A percentile compares a stretch with the other conserved stretches of the same genome.
These are phyloP conservation scores for Penicillium sclerotiorum DNA, from an alignment of 2,329 filamentous ascomycete species.

Conservation along the genomic window DNA sequence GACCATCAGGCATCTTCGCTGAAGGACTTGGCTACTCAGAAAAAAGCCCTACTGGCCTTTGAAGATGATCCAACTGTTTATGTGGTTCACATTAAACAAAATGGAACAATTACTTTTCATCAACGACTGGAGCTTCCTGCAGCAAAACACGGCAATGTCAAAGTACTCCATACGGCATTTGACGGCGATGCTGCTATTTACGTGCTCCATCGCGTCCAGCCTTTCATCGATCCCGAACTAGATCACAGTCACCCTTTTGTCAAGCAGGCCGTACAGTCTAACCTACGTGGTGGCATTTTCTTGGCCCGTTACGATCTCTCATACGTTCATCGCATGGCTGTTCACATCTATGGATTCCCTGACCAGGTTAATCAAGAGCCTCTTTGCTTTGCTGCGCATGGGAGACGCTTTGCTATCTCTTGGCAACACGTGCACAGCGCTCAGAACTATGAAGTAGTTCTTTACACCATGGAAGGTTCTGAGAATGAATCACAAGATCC, in stretches of 20 bases:
- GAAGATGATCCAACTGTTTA: slow-evolving; percentile 33
- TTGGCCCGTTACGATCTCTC: slow-evolving; percentile 31
- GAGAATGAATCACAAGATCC: too few relatives aligned
- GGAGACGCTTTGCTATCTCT: slow-evolving; percentile 39
- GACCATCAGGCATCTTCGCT: slow-evolving; percentile 39
- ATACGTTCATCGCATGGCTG: slow-evolving; percentile 11
- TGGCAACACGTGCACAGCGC: slow-evolving; percentile 33
- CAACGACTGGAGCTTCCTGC: slow-evolving; percentile 26
- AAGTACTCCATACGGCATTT: slow-evolving; percentile 38
- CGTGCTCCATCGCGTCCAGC: slow-evolving; percentile 37
- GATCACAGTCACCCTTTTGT: slow-evolving; percentile 36
- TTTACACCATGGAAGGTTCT: slow-evolving; percentile 26
- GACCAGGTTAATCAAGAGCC: slow-evolving; percentile 33
- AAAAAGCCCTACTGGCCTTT: slow-evolving; percentile 31
- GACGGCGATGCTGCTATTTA: slow-evolving; percentile 27
- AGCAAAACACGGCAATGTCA: slow-evolving; percentile 28
- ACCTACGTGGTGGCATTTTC: slow-evolving; percentile 25
- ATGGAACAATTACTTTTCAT: slow-evolving; percentile 19
- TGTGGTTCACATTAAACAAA: slow-evolving; percentile 26
- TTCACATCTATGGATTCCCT: slow-evolving; percentile 32
- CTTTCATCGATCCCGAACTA: slow-evolving; percentile 22
- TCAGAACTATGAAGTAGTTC: slow-evolving; percentile 29
- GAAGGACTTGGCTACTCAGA: slow-evolving; percentile 16
- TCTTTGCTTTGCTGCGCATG: slow-evolving; percentile 29
- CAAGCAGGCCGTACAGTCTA: slow-evolving; percentile 31